Evolutionary conservation across 2,329 filamentous ascomycete genomes (phyloP).

Genomic region (Triangularia setosa): DNA sequence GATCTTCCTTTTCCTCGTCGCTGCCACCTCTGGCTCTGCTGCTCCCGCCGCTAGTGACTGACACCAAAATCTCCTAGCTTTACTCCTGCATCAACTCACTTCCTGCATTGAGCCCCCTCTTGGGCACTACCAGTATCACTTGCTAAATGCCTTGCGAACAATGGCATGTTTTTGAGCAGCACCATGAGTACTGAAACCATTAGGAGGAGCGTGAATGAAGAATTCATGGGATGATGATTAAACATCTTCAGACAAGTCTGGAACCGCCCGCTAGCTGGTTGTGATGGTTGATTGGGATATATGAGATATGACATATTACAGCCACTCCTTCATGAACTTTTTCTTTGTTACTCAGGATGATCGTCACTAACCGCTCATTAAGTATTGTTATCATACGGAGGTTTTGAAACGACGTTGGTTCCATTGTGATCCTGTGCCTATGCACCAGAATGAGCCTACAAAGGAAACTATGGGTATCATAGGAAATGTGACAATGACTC

Average conservation of each 20-base stretch:
- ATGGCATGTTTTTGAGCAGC: background rate
- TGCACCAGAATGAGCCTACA: background rate
- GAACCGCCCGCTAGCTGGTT: no score
- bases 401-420: background rate
- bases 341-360: background rate
- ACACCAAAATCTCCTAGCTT: no score
- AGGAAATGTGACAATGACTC: background rate
- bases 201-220: background rate
- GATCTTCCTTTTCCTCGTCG: slow-evolving; percentile 18
- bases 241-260: background rate
- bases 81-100: background rate
- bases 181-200: background rate
- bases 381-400: background rate
- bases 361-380: background rate
- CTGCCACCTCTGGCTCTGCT: slow-evolving; percentile 19
- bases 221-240: background rate
- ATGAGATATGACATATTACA: background rate
- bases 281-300: background rate
- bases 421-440: background rate
- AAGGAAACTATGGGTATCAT: background rate
- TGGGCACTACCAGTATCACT: background rate
- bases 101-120: no score
- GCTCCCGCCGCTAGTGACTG: slow-evolving; percentile 7
- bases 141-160: background rate
- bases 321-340: background rate